Evolutionary conservation across 139 green algal species (phyloP), one percentile per base, ranked within the genome.

Genomic region (Micractinium sp.): DNA sequence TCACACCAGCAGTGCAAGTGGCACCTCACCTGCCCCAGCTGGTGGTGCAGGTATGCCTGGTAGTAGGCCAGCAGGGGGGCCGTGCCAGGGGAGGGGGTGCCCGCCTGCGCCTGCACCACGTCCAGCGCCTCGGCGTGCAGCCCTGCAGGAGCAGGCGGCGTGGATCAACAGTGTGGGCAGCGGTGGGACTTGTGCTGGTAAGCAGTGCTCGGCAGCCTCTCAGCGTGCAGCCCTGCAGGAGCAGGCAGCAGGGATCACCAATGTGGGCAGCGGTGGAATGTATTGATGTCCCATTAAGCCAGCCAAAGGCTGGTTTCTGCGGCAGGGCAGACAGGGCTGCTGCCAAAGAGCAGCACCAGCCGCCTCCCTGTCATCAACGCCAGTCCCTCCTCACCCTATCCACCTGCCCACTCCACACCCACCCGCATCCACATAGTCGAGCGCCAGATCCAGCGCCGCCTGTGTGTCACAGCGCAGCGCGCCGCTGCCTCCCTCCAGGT

Each of bases 21-120:
- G n/a, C n/a, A n/a, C n/a, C n/a, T n/a, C n/a, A n/a, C n/a, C 81
- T 77, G 81, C n/a, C 81, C 81, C 12, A 77, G 81, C 81, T 36
- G 56, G 61, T 56, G 20, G 60, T 60, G 60, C 33, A 86, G 61
- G 81, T 31, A 86, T 35, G 81, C 81, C 9, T 22, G 56, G 60
- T 77, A 86, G 81, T 86, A 86, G 81, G 61, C 56, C 81, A 86
- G 20, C 33, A 86, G 61, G 16, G 81, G 81, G 25, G 81, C 81
- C 0, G 81, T 76, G n/a, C 81, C 81, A 3, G 81, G 22, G 31
- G 19, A 22, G 35, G 81, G 60, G 60, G 31, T 33, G 35, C 16
- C 60, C 1, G 33, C 25, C 19, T 86, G 81, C 22, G 60, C 20
- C 81, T 86, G 19, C 56, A 86, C n/a, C 81, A 86, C 60, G 1